Evolutionary conservation across 148 eudicot genomes (phyloP).

Genomic region (Camellia lanceoleosa): DNA sequence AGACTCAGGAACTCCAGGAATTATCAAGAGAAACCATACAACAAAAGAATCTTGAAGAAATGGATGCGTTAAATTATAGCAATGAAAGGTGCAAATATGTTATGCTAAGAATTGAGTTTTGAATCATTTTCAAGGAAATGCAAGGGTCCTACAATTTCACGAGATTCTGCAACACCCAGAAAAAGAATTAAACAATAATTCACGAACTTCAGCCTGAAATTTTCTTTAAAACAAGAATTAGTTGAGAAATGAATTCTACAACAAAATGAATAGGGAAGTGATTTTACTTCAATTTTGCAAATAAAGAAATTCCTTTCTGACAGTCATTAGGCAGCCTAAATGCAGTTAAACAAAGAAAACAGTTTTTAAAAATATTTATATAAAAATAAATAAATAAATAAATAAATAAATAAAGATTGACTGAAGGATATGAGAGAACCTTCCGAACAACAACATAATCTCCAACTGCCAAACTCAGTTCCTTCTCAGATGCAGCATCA

Average conservation of each 20-base stretch:
- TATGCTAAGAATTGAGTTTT: background rate
- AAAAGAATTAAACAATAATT: too few relatives aligned
- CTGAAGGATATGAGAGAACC: conserved; percentile 35
- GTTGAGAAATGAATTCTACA: background rate
- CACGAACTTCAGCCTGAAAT: too few relatives aligned
- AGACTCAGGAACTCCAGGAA: background rate
- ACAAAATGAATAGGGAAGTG: background rate
- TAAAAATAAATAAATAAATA: too few relatives aligned
- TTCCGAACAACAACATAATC: conserved; percentile 91
- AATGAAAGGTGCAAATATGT: background rate
- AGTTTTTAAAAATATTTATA: too few relatives aligned
- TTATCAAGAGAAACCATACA: conserved; percentile 9
- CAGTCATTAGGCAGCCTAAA: too few relatives aligned
- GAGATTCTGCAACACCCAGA: too few relatives aligned
- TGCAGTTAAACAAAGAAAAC: too few relatives aligned
- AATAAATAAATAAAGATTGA: too few relatives aligned
- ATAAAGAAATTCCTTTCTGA: background rate
- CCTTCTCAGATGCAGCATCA: conserved; percentile 76
- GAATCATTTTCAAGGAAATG: background rate
- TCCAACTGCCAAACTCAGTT: conserved; percentile 81
- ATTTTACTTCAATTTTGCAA: background rate
- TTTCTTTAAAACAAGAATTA: background rate
- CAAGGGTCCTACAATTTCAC: too few relatives aligned
- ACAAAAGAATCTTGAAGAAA: background rate
- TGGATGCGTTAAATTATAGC: background rate